Conservation (phyloP, 2,329 filamentous ascomycete species). For the Clarireedia paspali region DNA sequence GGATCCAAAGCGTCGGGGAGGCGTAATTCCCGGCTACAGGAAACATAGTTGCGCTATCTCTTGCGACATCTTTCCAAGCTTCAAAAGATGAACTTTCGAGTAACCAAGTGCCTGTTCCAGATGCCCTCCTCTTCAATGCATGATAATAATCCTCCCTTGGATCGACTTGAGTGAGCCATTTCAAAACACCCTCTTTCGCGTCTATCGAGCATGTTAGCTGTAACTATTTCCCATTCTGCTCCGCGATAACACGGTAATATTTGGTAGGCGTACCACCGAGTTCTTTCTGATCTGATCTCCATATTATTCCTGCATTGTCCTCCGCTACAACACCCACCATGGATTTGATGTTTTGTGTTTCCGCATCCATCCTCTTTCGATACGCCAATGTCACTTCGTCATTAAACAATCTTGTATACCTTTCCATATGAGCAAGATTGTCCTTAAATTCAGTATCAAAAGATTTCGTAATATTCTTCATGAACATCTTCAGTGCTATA, state of each 20-base stretch:
- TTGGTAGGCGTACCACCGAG: not conserved
- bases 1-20: not conserved
- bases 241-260: too few species aligned
- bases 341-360: slow-evolving; percentile 1
- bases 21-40: too few species aligned
- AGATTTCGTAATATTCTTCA: slow-evolving; percentile 3
- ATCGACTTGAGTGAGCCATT: slow-evolving; percentile 6
- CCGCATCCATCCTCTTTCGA: not conserved
- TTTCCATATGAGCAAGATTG: slow-evolving; percentile 5
- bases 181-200: not conserved
- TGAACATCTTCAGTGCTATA: slow-evolving; percentile 1
- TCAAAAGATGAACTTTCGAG: not conserved
- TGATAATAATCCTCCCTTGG: slow-evolving; percentile 1
- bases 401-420: slow-evolving; percentile 5
- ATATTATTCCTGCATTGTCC: not conserved
- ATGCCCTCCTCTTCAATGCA: not conserved
- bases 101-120: slow-evolving; percentile 1
- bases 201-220: not conserved
- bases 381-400: slow-evolving; percentile 7
- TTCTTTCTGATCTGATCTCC: not conserved
- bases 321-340: not conserved
- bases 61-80: not conserved
- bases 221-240: too few species aligned
- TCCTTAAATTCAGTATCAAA: slow-evolving; percentile 4
- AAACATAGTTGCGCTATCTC: too few species aligned